Evolutionary conservation across 495 filamentous ascomycete species (phyloP).

Genomic region (Neurospora hispaniola): DNA sequence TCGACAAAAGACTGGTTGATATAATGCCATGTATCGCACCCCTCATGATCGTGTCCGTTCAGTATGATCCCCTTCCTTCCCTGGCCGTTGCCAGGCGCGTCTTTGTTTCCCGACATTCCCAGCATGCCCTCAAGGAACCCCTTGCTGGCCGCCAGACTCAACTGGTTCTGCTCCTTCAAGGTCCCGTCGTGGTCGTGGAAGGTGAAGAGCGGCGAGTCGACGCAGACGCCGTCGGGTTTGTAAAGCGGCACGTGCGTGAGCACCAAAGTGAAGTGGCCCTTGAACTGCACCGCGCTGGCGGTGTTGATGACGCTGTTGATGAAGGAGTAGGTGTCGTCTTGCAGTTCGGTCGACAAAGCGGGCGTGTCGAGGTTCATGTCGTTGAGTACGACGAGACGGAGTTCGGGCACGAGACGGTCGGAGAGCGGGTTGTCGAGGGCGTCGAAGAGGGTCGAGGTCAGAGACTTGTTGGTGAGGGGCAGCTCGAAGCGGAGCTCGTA

Average conservation of each 20-base stretch:
- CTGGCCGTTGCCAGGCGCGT: conserved; percentile 41
- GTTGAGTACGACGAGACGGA: conserved; percentile 81
- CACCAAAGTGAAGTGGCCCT: conserved; percentile 62
- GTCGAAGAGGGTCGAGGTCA: conserved; percentile 27
- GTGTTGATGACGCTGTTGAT: conserved; percentile 61
- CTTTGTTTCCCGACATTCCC: conserved; percentile 53
- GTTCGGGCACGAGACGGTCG: conserved; percentile 41
- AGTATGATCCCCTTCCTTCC: conserved; percentile 62
- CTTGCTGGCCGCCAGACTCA: conserved; percentile 54
- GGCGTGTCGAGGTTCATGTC: conserved; percentile 86
- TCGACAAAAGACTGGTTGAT: conserved; percentile 40
- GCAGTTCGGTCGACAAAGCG: conserved; percentile 50
- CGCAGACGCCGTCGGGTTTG: conserved; percentile 72
- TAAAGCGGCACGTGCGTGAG: conserved; percentile 88
- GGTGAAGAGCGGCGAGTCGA: conserved; percentile 69
- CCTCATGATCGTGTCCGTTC: conserved; percentile 90
- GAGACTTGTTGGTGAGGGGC: conserved; percentile 25
- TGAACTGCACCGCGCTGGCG: conserved; percentile 54
- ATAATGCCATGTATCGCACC: conserved; percentile 81
- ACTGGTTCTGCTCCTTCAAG: conserved; percentile 84
- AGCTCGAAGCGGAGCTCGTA: conserved; percentile 74
- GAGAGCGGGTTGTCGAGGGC: conserved; percentile 21
- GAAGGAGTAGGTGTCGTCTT: conserved; percentile 63
- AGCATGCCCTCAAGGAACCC: conserved; percentile 70
- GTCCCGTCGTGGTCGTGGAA: conserved; percentile 61